Conservation (phyloP, 208 protist species). For the Herpetomonas samuelpessoai region DNA sequence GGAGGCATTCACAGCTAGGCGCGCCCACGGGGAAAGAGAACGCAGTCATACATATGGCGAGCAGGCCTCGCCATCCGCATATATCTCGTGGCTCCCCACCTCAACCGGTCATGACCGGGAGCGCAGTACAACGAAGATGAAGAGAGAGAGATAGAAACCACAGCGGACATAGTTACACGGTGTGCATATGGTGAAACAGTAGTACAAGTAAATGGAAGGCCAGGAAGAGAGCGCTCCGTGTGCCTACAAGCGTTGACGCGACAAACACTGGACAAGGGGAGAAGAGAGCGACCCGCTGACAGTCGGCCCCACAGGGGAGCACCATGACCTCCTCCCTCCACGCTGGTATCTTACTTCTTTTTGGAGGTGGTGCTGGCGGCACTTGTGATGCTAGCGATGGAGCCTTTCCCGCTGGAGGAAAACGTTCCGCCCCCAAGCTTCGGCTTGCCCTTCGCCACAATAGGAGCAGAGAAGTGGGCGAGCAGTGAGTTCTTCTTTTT, state of each 20-base stretch:
- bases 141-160: slow-evolving; percentile 4
- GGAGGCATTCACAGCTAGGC: too few species aligned
- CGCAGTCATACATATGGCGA: too few species aligned
- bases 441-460: not conserved
- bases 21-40: too few species aligned
- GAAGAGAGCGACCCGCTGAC: too few species aligned
- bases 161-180: slow-evolving; percentile 1
- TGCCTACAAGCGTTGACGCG: too few species aligned
- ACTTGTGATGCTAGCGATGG: not conserved
- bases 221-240: too few species aligned
- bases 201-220: too few species aligned
- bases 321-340: too few species aligned
- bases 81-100: too few species aligned
- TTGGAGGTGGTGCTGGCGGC: not conserved
- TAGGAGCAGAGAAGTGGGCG: not conserved
- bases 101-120: not conserved
- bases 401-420: slow-evolving; percentile 2
- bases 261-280: too few species aligned
- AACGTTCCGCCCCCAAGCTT: slow-evolving; percentile 1
- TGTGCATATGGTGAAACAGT: not conserved
- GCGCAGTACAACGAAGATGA: slow-evolving; percentile 2
- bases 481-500: slow-evolving; percentile 8
- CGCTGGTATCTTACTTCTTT: slow-evolving; percentile 1
- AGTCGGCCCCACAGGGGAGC: too few species aligned
- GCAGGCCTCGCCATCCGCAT: too few species aligned